Evolutionary conservation across 257 asterid genomes (phyloP), one percentile per base, ranked within the genome.

Genomic region (Forsythia suspensa): DNA sequence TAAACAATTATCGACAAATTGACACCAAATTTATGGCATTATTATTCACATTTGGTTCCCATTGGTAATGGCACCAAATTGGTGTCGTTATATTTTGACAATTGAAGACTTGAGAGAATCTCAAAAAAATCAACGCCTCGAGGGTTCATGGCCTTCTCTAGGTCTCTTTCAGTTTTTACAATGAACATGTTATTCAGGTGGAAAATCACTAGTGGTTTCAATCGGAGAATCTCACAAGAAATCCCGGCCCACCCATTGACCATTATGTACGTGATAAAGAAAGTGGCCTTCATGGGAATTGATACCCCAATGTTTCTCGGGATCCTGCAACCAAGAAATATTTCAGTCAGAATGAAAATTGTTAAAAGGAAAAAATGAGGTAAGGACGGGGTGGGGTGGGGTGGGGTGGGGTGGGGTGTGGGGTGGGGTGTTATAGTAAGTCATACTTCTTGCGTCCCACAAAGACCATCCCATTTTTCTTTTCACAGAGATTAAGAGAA

Each of bases 201-300:
- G 87, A 86, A 96, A 77, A 92, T 94, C 38, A 92, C 94, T 44
- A 96, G 78, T 24, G 84, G 88, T 77, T 91, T 94, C 82, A 96
- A 74, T 43, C 96, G 90, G 61, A 96, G 96, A 79, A 96, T 94
- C 82, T 96, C 99, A 75, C 92, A 66, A 21, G 99, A 98, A 52
- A 96, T 84, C 80, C 90, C 97, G 16, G 99, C 98, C 99, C 98
- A 96, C 46, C 99, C 99, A 78, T 95, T 98, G 9, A 93, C 88
- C 99, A 96, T 92, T 79, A 94, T 91, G 83, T 90, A 96, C 2
- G 99, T 94, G 70, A 96, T 90, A 51, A 96, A 96, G 90, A 96
- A 96, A 67, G 98, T 94, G 55, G 97, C 99, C 86, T 96, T 96
- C 97, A 90, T 91, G n/a, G 99, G 99, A 86, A 96, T 96, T 8